These are phyloP conservation scores for Panaeolus cyanescens DNA, from an alignment of 768 basidiomycete genomes.

Conservation along the genomic window DNA sequence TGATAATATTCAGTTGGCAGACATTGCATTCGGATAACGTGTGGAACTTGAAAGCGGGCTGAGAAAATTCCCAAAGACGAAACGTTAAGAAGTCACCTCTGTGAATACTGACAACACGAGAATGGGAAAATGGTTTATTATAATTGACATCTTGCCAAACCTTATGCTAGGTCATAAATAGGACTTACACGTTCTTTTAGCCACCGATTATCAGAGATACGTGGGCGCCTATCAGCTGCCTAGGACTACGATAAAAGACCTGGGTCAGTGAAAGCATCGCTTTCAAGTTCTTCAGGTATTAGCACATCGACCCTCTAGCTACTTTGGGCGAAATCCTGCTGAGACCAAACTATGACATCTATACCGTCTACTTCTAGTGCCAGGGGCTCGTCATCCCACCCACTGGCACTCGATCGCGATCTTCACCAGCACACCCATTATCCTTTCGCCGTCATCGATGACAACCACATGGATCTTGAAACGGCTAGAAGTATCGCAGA, in stretches of 20 bases:
- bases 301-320: not conserved
- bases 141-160: too few species aligned
- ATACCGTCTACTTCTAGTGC: not conserved
- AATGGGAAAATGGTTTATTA: too few species aligned
- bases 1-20: too few species aligned
- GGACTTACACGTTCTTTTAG: too few species aligned
- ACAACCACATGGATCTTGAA: conserved; percentile 26
- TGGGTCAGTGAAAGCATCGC: not conserved
- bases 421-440: not conserved
- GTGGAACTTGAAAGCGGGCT: too few species aligned
- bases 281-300: not conserved
- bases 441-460: not conserved
- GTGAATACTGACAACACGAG: too few species aligned
- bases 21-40: too few species aligned
- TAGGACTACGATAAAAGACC: not conserved
- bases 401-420: too few species aligned
- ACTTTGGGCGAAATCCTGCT: not conserved
- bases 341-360: not conserved
- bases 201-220: not conserved
- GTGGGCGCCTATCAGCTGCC: not conserved
- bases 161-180: too few species aligned
- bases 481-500: conserved; percentile 41
- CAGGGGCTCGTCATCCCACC: not conserved
- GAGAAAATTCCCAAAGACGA: too few species aligned
- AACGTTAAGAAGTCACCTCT: too few species aligned